phyloP scores from a whole-genome alignment of 805 yeast species.

The Starmera caribaea region DNA sequence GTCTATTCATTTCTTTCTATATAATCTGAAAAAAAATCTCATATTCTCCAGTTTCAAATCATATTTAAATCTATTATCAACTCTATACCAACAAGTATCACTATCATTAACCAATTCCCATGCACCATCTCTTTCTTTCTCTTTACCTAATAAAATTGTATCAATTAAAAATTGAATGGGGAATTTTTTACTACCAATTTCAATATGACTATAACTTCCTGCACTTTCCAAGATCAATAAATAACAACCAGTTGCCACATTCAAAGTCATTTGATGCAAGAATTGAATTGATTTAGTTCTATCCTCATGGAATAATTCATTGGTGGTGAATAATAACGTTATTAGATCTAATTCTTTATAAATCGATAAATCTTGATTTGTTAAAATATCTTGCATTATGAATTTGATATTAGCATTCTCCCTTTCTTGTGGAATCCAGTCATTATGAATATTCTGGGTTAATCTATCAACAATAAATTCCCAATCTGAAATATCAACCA shows the following conservation, averaged over 20 bases:
- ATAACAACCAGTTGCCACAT: slow-evolving; percentile 47
- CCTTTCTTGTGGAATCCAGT: slow-evolving; percentile 43
- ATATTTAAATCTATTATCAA: slow-evolving; percentile 42
- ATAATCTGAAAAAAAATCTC: slow-evolving; percentile 77
- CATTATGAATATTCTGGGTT: slow-evolving; percentile 30
- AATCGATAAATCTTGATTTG: slow-evolving; percentile 14
- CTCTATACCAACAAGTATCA: slow-evolving; percentile 79
- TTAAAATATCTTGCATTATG: slow-evolving; percentile 26
- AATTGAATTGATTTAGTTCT: slow-evolving; percentile 50
- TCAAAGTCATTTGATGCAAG: slow-evolving; percentile 39
- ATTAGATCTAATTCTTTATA: slow-evolving; percentile 36
- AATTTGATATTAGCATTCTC: slow-evolving; percentile 24
- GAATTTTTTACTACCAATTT: slow-evolving; percentile 65
- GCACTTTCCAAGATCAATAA: slow-evolving; percentile 79
- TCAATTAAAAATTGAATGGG: slow-evolving; percentile 79
- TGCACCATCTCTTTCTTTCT: slow-evolving; percentile 34
- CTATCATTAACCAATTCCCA: slow-evolving; percentile 61
- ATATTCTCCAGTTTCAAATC: slow-evolving; percentile 72
- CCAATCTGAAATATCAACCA: slow-evolving; percentile 83
- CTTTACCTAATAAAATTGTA: slow-evolving; percentile 51
- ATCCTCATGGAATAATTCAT: slow-evolving; percentile 71
- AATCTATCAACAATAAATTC: slow-evolving; percentile 37
- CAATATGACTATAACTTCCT: slow-evolving; percentile 77
- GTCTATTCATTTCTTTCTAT: slow-evolving; percentile 36
- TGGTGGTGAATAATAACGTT: slow-evolving; percentile 76